These are phyloP conservation scores for Candida maris DNA, from an alignment of 805 yeast genomes.

Conservation along the genomic window DNA sequence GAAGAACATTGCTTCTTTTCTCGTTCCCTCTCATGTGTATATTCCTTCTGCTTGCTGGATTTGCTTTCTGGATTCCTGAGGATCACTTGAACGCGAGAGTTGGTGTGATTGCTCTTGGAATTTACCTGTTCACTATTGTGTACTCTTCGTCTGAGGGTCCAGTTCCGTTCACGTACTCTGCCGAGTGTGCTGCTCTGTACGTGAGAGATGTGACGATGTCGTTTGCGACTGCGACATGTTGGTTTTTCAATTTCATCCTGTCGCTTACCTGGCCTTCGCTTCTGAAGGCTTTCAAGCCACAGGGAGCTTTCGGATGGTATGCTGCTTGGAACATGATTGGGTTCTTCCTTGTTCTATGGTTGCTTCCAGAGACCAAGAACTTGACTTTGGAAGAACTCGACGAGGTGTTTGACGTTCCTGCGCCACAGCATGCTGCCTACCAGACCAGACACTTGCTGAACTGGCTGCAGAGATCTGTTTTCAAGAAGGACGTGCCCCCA, in stretches of 20 bases:
- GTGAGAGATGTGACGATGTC: slow-evolving; percentile 81
- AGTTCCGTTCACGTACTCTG: slow-evolving; percentile 84
- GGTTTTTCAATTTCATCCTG: slow-evolving; percentile 68
- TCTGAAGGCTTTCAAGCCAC: slow-evolving; percentile 60
- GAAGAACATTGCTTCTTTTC: slow-evolving; percentile 55
- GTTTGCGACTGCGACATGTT: slow-evolving; percentile 68
- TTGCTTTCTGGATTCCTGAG: slow-evolving; percentile 66
- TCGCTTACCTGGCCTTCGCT: slow-evolving; percentile 81
- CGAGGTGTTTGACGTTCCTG: slow-evolving; percentile 63
- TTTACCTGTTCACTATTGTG: slow-evolving; percentile 66
- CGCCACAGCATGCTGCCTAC: slow-evolving; percentile 49
- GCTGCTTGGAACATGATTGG: slow-evolving; percentile 81
- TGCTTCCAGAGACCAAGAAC: slow-evolving; percentile 69
- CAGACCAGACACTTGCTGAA: slow-evolving; percentile 40
- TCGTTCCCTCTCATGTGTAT: slow-evolving; percentile 65
- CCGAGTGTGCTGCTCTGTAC: slow-evolving; percentile 78
- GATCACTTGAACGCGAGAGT: slow-evolving; percentile 45
- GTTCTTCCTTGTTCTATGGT: slow-evolving; percentile 65
- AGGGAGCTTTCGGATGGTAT: slow-evolving; percentile 86
- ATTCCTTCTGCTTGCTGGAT: slow-evolving; percentile 59
- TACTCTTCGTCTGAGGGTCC: slow-evolving; percentile 89
- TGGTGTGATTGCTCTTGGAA: slow-evolving; percentile 68
- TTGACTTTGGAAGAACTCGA: slow-evolving; percentile 75
- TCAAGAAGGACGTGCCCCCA: slow-evolving; percentile 45
- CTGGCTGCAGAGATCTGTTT: slow-evolving; percentile 43